A percentile compares a stretch with the other conserved stretches of the same genome.
These are phyloP conservation scores for Monosporascus sp. DNA, from an alignment of 2,329 filamentous ascomycete species.

Conservation along the genomic window DNA sequence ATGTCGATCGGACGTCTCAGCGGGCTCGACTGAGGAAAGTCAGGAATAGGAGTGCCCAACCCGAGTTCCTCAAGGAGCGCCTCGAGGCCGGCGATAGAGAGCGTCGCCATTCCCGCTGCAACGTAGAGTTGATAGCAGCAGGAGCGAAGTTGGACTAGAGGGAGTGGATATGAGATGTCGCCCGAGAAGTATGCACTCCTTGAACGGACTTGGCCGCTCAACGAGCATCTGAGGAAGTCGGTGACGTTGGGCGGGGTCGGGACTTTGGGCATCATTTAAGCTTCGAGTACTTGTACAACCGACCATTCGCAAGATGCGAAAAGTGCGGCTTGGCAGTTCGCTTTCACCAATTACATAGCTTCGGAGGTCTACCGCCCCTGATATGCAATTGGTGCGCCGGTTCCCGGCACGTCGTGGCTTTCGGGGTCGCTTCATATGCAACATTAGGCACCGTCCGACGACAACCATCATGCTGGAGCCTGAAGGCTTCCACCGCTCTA, in stretches of 20 bases:
- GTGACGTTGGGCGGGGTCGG: background rate
- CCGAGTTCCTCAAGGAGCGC: conserved; percentile 54
- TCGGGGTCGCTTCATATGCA: background rate
- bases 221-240: background rate
- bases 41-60: conserved; percentile 32
- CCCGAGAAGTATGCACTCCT: background rate
- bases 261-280: background rate
- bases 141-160: background rate
- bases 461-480: no score
- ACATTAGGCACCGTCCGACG: background rate
- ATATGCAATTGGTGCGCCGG: background rate
- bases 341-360: background rate
- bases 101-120: conserved; percentile 40
- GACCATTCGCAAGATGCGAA: no score
- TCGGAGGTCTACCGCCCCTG: background rate
- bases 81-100: conserved; percentile 55
- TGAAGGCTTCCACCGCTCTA: no score
- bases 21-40: conserved; percentile 19
- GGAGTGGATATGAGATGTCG: background rate
- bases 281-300: background rate
- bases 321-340: background rate
- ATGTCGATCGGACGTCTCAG: conserved; percentile 24
- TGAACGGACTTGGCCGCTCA: background rate
- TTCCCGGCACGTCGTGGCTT: background rate
- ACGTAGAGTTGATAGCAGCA: background rate